Percentiles rank a stretch among this genome's conserved stretches.
Conservation (phyloP, 768 basidiomycete genomes). For the Lyophyllum atratum region DNA sequence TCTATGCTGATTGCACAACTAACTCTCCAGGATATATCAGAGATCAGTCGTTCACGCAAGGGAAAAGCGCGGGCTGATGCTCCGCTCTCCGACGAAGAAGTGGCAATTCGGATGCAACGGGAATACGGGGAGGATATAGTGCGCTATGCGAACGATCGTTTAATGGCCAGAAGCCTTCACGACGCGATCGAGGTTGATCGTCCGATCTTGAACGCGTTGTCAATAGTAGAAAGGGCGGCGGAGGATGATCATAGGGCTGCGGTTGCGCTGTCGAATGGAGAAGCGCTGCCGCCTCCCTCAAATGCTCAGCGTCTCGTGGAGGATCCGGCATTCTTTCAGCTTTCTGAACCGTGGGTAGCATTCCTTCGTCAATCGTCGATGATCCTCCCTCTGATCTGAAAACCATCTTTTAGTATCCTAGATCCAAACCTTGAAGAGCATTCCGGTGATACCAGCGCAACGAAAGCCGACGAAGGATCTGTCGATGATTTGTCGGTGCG, state of each 20-base stretch:
- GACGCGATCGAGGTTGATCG: slow-evolving; percentile 16
- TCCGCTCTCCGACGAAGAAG: slow-evolving; percentile 20
- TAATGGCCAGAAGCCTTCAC: slow-evolving; percentile 18
- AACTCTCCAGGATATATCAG: slow-evolving; percentile 10
- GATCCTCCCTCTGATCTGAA: background rate
- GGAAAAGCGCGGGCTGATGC: slow-evolving; percentile 21
- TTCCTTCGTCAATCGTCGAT: background rate
- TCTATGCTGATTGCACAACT: slow-evolving; percentile 11
- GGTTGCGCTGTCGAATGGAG: slow-evolving; percentile 9
- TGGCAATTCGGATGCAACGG: slow-evolving; percentile 15
- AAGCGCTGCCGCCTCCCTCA: slow-evolving; percentile 11
- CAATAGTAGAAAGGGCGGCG: slow-evolving; percentile 17
- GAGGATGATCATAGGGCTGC: slow-evolving; percentile 20
- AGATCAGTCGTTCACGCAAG: slow-evolving; percentile 18
- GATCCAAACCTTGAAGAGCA: background rate
- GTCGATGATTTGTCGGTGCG: background rate
- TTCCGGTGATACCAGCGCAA: background rate
- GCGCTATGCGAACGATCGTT: slow-evolving; percentile 9
- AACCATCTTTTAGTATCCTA: background rate
- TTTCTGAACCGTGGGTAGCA: slow-evolving; percentile 9
- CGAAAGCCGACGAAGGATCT: background rate
- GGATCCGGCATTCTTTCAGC: slow-evolving; percentile 7
- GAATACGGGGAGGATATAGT: slow-evolving; percentile 9
- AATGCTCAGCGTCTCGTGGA: slow-evolving; percentile 18
- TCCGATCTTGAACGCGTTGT: slow-evolving; percentile 8